phyloP scores from a whole-genome alignment of 257 asterid species.

The Plantago elongata region DNA sequence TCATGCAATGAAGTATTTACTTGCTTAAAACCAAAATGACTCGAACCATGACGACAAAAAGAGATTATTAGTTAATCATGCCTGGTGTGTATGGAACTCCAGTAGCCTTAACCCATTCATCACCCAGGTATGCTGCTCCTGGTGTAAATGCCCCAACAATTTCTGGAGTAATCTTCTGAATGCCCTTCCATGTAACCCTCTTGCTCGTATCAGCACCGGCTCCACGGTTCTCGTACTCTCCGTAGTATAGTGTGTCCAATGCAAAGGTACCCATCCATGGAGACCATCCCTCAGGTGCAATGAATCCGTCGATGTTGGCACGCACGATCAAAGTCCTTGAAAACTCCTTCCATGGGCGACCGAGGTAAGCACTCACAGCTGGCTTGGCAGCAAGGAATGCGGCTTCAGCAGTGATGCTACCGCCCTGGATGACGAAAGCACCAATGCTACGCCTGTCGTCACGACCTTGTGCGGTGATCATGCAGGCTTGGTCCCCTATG shows the following conservation, averaged over 20 bases:
- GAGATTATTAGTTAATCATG: constrained; percentile 21
- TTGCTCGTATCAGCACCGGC: constrained; percentile 38
- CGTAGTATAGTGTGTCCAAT: constrained; percentile 53
- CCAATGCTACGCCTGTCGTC: constrained; percentile 48
- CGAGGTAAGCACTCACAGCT: constrained; percentile 37
- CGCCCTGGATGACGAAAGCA: constrained; percentile 46
- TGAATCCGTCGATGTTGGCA: constrained; percentile 42
- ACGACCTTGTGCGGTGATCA: constrained; percentile 92
- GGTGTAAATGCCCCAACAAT: constrained; percentile 54
- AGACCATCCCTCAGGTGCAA: constrained; percentile 66
- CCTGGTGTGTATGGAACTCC: constrained; percentile 51
- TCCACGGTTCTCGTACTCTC: constrained; percentile 64
- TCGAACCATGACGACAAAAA: too few species aligned
- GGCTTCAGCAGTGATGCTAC: constrained; percentile 41
- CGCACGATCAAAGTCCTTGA: constrained; percentile 71
- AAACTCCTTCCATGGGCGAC: constrained; percentile 81
- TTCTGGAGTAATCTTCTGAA: constrained; percentile 42
- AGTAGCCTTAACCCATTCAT: constrained; percentile 43
- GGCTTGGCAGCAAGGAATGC: constrained; percentile 28
- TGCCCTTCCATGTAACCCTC: constrained; percentile 73
- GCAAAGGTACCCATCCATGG: constrained; percentile 70
- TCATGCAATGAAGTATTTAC: too few species aligned
- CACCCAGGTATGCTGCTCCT: constrained; percentile 28
- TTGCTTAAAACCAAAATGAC: too few species aligned
- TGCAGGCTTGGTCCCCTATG: constrained; percentile 55